phyloP scores from a whole-genome alignment of 257 asterid genomes.

The Agastache rugosa region DNA sequence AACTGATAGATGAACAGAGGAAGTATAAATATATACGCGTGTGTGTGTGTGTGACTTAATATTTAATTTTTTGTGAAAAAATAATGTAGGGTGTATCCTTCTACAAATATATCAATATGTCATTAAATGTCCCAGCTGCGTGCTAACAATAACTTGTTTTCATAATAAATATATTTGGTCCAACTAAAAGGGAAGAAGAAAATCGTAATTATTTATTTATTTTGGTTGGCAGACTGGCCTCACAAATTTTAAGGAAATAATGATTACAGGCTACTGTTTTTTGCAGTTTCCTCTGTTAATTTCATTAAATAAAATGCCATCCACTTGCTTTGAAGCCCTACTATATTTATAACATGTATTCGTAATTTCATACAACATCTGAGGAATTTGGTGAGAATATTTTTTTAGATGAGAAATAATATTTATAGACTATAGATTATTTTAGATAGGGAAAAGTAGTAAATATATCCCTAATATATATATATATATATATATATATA shows the following conservation, averaged over 20 bases:
- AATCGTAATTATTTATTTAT: slow-evolving; percentile 1
- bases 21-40: no score
- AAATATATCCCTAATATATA: no score
- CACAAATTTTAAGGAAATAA: slow-evolving; percentile 5
- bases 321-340: not conserved
- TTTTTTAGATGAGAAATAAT: no score
- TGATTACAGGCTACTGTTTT: not conserved
- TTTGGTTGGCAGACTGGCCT: slow-evolving; percentile 1
- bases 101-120: not conserved
- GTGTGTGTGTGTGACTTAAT: no score
- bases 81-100: not conserved
- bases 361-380: no score
- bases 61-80: no score
- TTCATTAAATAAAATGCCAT: not conserved
- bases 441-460: no score
- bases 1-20: no score
- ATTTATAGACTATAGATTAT: no score
- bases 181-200: not conserved
- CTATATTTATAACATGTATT: not conserved
- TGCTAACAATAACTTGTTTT: not conserved
- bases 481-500: no score
- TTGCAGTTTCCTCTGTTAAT: not conserved
- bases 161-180: not conserved
- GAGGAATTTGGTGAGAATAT: no score
- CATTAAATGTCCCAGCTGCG: not conserved